These are phyloP conservation scores for Tylopilus cervinicoccineus DNA, from an alignment of 768 basidiomycete genomes.

Conservation along the genomic window DNA sequence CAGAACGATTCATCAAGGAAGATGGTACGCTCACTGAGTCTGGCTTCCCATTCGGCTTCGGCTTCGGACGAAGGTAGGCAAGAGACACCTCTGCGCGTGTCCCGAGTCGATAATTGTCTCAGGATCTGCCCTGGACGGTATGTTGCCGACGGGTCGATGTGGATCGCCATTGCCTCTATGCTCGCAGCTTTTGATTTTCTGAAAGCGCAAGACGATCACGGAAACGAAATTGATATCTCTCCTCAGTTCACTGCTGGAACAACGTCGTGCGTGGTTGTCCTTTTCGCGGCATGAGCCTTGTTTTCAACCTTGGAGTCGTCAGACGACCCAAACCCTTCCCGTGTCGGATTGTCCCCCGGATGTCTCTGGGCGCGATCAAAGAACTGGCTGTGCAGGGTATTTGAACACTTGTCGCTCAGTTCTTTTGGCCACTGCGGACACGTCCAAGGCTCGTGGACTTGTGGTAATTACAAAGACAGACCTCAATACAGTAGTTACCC, in stretches of 20 bases:
- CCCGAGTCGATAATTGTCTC: neutral
- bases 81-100: neutral
- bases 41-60: slow-evolving; percentile 14
- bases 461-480: neutral
- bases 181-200: slow-evolving; percentile 22
- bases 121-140: slow-evolving; percentile 24
- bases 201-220: slow-evolving; percentile 21
- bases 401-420: neutral
- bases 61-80: slow-evolving; percentile 25
- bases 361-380: slow-evolving; percentile 5
- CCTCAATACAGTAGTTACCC: neutral
- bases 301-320: neutral
- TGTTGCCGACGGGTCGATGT: slow-evolving; percentile 23
- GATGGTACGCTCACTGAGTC: slow-evolving; percentile 14
- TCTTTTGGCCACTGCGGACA: neutral
- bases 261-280: slow-evolving; percentile 17
- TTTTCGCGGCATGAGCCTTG: neutral
- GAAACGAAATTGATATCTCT: slow-evolving; percentile 21
- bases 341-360: slow-evolving; percentile 19
- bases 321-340: slow-evolving; percentile 25
- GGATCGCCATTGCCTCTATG: slow-evolving; percentile 23
- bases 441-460: neutral
- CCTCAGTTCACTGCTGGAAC: slow-evolving; percentile 19
- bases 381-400: slow-evolving; percentile 8
- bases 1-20: slow-evolving; percentile 34